Conservation (phyloP, 1,139 yeast species). For the Petasospora fabianii region DNA sequence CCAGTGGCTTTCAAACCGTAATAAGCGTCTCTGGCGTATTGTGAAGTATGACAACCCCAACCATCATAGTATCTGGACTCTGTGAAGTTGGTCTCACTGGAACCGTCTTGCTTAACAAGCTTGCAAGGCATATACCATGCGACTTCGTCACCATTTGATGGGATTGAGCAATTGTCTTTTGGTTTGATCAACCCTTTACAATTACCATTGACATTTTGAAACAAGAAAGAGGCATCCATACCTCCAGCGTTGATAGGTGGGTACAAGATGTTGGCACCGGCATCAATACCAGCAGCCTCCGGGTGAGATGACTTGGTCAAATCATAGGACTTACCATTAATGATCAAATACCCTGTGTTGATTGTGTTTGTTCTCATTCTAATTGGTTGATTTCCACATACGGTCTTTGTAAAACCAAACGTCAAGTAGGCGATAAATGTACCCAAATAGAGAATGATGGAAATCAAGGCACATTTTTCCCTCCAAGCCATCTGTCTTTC, state of each 20-base stretch:
- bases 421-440: conserved; percentile 81
- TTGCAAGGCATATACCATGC: conserved; percentile 99
- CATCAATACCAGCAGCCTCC: conserved; percentile 68
- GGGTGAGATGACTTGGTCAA: conserved; percentile 73
- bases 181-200: conserved; percentile 83
- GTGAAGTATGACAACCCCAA: conserved; percentile 87
- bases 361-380: conserved; percentile 62
- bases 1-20: conserved; percentile 61
- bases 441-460: conserved; percentile 71
- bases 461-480: conserved; percentile 83
- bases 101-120: conserved; percentile 64
- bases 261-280: conserved; percentile 66
- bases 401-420: conserved; percentile 87
- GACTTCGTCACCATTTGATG: conserved; percentile 53
- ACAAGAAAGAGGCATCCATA: conserved; percentile 79
- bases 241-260: conserved; percentile 92
- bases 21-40: conserved; percentile 61
- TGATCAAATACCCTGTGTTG: conserved; percentile 56
- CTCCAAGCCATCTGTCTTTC: conserved; percentile 95
- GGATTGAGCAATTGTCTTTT: conserved; percentile 65
- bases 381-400: conserved; percentile 52
- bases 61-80: conserved; percentile 61
- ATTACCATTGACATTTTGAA: conserved; percentile 94
- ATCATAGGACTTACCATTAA: conserved; percentile 80
- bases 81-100: conserved; percentile 60